Percentiles rank a stretch among this genome's conserved stretches.
phyloP scores from a whole-genome alignment of 306 rosid genomes.

The Sphenostylis stenocarpa region DNA sequence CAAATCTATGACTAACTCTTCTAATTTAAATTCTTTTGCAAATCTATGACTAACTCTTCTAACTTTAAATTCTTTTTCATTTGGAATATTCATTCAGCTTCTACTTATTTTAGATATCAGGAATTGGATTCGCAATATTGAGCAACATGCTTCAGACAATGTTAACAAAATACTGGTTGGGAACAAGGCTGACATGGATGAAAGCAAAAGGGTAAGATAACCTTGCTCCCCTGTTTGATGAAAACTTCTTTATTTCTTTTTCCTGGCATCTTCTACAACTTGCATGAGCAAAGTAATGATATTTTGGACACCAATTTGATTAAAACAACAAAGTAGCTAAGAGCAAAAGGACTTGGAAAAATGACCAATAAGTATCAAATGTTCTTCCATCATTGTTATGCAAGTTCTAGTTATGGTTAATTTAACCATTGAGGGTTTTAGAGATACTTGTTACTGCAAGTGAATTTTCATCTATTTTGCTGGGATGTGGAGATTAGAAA shows the following conservation, averaged over 20 bases:
- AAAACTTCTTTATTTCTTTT: not conserved
- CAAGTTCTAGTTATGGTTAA: constrained; percentile 13
- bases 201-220: constrained; percentile 85
- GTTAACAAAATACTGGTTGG: constrained; percentile 94
- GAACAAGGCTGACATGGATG: constrained; percentile 99
- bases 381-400: constrained; percentile 1
- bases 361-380: not conserved
- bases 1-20: constrained; percentile 13
- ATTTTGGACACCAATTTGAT: constrained; percentile 9
- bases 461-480: not conserved
- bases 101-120: constrained; percentile 67
- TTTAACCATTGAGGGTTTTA: constrained; percentile 17
- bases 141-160: constrained; percentile 97
- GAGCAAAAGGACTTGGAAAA: not conserved
- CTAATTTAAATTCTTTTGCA: not conserved
- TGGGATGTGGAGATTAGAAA: no score
- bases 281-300: not conserved
- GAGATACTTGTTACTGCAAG: not conserved
- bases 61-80: not conserved
- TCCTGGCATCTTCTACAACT: not conserved
- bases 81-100: constrained; percentile 29
- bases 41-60: constrained; percentile 11
- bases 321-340: constrained; percentile 18
- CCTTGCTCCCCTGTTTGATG: constrained; percentile 19
- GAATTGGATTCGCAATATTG: constrained; percentile 98